phyloP scores from a whole-genome alignment of 2,329 filamentous ascomycete genomes.

The Aplosporella prunicola region DNA sequence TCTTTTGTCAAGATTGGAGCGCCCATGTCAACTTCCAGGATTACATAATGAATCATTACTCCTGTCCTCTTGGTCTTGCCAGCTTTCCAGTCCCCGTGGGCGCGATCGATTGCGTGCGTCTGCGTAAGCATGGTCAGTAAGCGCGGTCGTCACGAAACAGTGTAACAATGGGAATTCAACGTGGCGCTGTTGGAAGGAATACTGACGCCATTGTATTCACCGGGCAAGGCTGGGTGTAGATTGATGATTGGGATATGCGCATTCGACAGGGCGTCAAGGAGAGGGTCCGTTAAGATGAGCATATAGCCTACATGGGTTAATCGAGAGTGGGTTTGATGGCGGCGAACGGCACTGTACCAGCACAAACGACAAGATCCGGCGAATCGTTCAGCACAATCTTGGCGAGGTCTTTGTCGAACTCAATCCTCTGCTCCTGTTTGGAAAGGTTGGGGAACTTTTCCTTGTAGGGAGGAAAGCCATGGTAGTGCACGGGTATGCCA shows the following conservation, averaged over 20 bases:
- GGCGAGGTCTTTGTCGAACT: conserved; percentile 69
- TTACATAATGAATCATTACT: conserved; percentile 83
- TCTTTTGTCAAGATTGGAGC: conserved; percentile 61
- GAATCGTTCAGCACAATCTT: conserved; percentile 52
- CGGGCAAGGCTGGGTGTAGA: conserved; percentile 65
- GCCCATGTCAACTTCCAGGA: conserved; percentile 67
- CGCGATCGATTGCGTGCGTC: conserved; percentile 63
- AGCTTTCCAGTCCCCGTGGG: conserved; percentile 62
- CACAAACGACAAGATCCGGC: conserved; percentile 69
- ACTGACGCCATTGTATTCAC: conserved; percentile 60
- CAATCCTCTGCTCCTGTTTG: conserved; percentile 42
- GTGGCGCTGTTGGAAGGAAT: neutral
- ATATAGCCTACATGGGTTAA: conserved; percentile 59
- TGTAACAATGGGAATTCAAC: neutral
- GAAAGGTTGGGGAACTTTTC: conserved; percentile 52
- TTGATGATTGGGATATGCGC: conserved; percentile 66
- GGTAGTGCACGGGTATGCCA: conserved; percentile 64
- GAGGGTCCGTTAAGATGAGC: conserved; percentile 65
- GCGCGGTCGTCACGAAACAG: no score
- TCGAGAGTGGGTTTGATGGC: conserved; percentile 22
- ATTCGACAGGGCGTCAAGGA: conserved; percentile 57
- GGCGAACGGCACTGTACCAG: conserved; percentile 10
- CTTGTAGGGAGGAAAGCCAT: conserved; percentile 71
- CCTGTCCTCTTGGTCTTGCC: conserved; percentile 61
- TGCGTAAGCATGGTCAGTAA: neutral